Evolutionary conservation across 371 early-diverging fungal genomes (phyloP), one percentile per base, ranked within the genome.

Genomic region (Circinella umbellata): DNA sequence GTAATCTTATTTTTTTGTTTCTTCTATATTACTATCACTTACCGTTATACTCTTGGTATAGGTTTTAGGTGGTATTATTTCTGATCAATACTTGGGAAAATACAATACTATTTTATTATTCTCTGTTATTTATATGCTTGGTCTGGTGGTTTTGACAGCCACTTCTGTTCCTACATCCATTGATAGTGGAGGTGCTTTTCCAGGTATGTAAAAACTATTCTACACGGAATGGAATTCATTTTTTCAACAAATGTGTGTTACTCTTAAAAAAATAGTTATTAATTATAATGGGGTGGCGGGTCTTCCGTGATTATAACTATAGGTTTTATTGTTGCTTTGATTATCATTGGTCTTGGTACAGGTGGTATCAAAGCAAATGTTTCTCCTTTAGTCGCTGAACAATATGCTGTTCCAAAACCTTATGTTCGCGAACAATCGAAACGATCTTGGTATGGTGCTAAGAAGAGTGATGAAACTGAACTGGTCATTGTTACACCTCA

Each of bases 61-160:
- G 57, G 38, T 71, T 48, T 66, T 95, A 27, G 94, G 95, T 67
- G 95, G 93, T 53, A 73, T 92, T 36, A 72, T 95, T 60, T 91
- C 95, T 47, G 97, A 95, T 83, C 87, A 88, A 71, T 89, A 88
- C 76, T 78, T 91, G 47, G 97, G 97, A 68, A 93, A 93, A 81
- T 94, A 88, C 82, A 87, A 87, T 72, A 92, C 95, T 27, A 94
- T 95, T 42, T 60, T 93, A 27, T 47, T 88, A 49, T 93, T 95
- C 63, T 74, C 87, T 36, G 47, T 77, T 42, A 68, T 91, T 39
- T 96, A 96, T 75, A 71, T 89, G 3, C 53, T 90, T 36, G 96
- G 97, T 65, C 75, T 91, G n/a, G 51, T 87, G 15, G 75, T 93
- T 51, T 73, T 93, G 60, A 83, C 91, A 3, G 71, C 90, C n/a